Conservation (phyloP, 108 stramenopile genomes). For the Ochromonas danica region DNA sequence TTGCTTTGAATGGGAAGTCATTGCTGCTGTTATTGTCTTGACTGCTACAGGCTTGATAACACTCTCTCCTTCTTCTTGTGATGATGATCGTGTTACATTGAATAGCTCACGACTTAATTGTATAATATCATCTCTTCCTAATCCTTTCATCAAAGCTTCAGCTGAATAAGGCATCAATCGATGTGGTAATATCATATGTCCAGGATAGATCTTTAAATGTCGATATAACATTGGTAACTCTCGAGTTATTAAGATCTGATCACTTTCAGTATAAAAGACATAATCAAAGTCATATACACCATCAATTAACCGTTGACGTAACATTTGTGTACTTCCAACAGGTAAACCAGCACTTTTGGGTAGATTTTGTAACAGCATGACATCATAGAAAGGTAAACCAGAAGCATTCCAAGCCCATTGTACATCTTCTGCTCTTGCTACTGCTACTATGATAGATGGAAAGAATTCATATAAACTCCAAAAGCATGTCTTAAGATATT, state of each 20-base stretch:
- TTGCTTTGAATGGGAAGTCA: no score
- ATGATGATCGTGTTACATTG: no score
- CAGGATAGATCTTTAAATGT: conserved; percentile 20
- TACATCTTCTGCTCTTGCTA: conserved; percentile 7
- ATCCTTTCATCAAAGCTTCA: neutral
- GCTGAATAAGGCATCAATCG: conserved; percentile 35
- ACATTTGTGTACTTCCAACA: conserved; percentile 5
- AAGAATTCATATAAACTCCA: conserved; percentile 24
- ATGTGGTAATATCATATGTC: conserved; percentile 37
- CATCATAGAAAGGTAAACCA: conserved; percentile 30
- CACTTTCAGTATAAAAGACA: conserved; percentile 29
- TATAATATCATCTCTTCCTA: neutral
- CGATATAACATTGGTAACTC: conserved; percentile 11
- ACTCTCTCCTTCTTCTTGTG: neutral
- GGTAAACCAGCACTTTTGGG: conserved; percentile 32
- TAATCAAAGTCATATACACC: conserved; percentile 21
- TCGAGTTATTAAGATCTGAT: conserved; percentile 25
- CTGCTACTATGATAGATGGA: conserved; percentile 13
- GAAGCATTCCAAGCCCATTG: neutral
- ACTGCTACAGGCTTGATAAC: neutral
- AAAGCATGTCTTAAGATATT: conserved; percentile 36
- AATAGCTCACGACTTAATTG: no score
- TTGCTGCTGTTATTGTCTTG: no score
- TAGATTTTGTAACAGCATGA: conserved; percentile 10
- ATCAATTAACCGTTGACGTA: neutral